Evolutionary conservation across 2,329 filamentous ascomycete species (phyloP).

Genomic region (Colletotrichum sojae): DNA sequence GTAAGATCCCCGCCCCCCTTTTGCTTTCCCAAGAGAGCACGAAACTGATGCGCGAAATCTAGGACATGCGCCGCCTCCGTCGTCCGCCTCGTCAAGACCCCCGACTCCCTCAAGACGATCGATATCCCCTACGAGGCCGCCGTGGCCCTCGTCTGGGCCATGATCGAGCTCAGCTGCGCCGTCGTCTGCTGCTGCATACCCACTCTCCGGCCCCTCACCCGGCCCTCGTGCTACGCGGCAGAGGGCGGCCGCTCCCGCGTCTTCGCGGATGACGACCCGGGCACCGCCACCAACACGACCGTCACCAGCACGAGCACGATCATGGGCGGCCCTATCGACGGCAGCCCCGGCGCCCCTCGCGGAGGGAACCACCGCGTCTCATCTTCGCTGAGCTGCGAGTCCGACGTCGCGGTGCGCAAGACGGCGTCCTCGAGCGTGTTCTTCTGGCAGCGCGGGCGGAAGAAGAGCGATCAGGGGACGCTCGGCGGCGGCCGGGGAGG

Average conservation of each 20-base stretch:
- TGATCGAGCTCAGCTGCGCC: conserved; percentile 56
- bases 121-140: conserved; percentile 53
- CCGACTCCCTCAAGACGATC: conserved; percentile 43
- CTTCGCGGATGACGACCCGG: background rate
- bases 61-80: conserved; percentile 36
- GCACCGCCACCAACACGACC: background rate
- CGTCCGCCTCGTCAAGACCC: conserved; percentile 51
- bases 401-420: conserved; percentile 23
- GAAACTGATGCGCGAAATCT: too few species aligned
- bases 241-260: background rate
- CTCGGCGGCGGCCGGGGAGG: background rate
- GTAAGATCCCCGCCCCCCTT: conserved; percentile 17
- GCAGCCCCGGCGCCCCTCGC: too few species aligned
- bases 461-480: conserved; percentile 28
- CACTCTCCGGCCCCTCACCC: conserved; percentile 50
- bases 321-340: too few species aligned
- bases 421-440: conserved; percentile 13
- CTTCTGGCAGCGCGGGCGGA: conserved; percentile 25
- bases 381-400: conserved; percentile 22
- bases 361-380: background rate
- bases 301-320: too few species aligned
- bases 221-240: background rate
- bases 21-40: background rate
- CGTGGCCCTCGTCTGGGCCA: conserved; percentile 53
- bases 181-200: conserved; percentile 57